Conservation (phyloP, 2,329 filamentous ascomycete species). For the Nemania serpens region DNA sequence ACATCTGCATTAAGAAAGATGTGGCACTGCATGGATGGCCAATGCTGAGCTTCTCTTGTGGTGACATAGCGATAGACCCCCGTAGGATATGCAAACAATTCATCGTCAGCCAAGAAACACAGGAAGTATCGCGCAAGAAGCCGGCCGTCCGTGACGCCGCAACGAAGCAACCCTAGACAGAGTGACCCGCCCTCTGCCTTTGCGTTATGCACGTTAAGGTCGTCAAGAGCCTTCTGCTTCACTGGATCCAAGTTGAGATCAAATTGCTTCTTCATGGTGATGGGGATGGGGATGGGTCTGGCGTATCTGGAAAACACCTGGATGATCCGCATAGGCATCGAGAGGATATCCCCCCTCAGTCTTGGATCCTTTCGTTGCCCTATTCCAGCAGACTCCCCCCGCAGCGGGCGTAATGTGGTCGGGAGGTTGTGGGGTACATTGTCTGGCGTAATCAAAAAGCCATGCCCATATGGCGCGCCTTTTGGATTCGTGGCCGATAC, state of each 20-base stretch:
- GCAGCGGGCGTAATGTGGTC: not conserved
- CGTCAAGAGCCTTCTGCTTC: not conserved
- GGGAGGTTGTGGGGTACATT: not conserved
- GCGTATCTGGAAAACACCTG: not conserved
- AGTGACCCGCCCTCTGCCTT: not conserved
- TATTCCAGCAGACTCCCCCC: not conserved
- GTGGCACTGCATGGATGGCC: constrained; percentile 16
- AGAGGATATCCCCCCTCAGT: constrained; percentile 5
- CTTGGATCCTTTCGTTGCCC: not conserved
- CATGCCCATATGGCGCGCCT: not conserved
- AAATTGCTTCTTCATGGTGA: constrained; percentile 9
- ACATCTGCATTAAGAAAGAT: not conserved
- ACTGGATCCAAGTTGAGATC: not conserved
- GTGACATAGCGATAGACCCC: constrained; percentile 2
- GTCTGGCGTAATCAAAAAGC: constrained; percentile 10
- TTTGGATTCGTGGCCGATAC: too few relatives aligned
- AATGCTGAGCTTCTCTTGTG: not conserved
- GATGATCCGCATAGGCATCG: constrained; percentile 7
- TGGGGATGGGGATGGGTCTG: not conserved
- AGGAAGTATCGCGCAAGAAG: constrained; percentile 18
- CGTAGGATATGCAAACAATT: not conserved
- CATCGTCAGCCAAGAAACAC: not conserved
- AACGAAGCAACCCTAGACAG: constrained; percentile 11
- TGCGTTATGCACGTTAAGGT: not conserved
- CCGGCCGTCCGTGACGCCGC: not conserved